Percentiles rank a stretch among this genome's conserved stretches.
These are phyloP conservation scores for Boehmeria nivea DNA, from an alignment of 306 rosid genomes.

Conservation along the genomic window DNA sequence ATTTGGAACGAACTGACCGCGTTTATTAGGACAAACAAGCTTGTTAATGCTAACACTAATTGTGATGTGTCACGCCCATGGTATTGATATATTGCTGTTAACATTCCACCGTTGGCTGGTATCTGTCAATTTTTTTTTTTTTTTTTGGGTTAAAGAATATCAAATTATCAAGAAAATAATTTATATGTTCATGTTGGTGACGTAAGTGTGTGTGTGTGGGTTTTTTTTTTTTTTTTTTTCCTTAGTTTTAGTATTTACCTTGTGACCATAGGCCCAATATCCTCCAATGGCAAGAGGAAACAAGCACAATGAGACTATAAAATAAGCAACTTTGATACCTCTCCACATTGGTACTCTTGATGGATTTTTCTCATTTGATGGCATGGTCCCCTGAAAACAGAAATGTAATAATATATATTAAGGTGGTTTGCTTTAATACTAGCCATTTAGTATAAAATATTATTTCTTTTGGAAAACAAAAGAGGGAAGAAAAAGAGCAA, in stretches of 20 bases:
- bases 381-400: conserved; percentile 33
- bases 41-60: conserved; percentile 26
- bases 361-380: conserved; percentile 38
- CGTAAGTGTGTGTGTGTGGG: background rate
- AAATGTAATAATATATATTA: too few species aligned
- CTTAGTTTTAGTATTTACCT: background rate
- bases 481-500: too few species aligned
- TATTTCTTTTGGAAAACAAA: too few species aligned
- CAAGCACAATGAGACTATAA: conserved; percentile 20
- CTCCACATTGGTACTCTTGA: conserved; percentile 42
- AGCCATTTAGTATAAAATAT: too few species aligned
- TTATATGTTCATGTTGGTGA: background rate
- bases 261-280: conserved; percentile 39
- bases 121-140: too few species aligned
- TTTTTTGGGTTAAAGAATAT: too few species aligned
- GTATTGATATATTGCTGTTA: conserved; percentile 33
- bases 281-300: conserved; percentile 44
- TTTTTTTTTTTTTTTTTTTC: too few species aligned
- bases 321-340: conserved; percentile 27
- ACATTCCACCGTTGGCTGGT: conserved; percentile 38
- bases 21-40: conserved; percentile 27
- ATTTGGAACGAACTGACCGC: too few species aligned
- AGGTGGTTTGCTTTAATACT: too few species aligned
- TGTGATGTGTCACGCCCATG: conserved; percentile 29
- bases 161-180: too few species aligned